Base-by-base conservation (phyloP, 2,329 filamentous ascomycete genomes). In the Paecilomyces sp. region DNA sequence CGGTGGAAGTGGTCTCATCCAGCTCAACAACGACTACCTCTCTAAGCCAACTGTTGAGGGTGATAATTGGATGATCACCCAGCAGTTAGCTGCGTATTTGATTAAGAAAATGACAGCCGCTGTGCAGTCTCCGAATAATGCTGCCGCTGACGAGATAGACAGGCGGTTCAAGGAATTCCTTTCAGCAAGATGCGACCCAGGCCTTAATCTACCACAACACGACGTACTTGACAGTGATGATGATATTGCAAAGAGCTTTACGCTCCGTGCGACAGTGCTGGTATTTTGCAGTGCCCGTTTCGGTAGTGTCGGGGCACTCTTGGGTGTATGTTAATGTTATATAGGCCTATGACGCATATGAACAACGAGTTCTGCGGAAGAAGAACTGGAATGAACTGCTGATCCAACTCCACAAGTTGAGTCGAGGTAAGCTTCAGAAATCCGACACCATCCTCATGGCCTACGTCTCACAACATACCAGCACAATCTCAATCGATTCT, bases 51-150 rank as follows among this genome's bases (percentile, higher is more conserved):
- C 79, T 0, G 79, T 82, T 8, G 78, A 82, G 63, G 79, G 79
- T 3, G 79, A 81, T 64, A 81, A 81, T 60, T 80, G 78, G 78
- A 81, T 81, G 78, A 81, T 81, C 33, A 80, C 77, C 0, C 78
- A 81, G 57, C 79, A 81, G 67, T 76, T 76, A 1, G 76, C 78
- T 0, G 73, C 74, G 24, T 79, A 78, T 55, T 68, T 82, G 18
- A 79, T 81, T 70, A 81, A 81, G 64, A 76, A 78, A 34, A 81
- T 81, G 77, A 67, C 72, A 30, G 65, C 36, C 13, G 36, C 3
- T 8, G 36, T 47, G 9, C 3, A 47, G 18, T 47, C 9, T 13
- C 13, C 9, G 18, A 18, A 47, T 18, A 3, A 3, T 11, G 4
- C 36, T 13, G 36, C 36, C 4, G 18, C 13, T 13, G 36, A 47